These are phyloP conservation scores for Apiospora hydei DNA, from an alignment of 2,329 filamentous ascomycete species.

Conservation along the genomic window DNA sequence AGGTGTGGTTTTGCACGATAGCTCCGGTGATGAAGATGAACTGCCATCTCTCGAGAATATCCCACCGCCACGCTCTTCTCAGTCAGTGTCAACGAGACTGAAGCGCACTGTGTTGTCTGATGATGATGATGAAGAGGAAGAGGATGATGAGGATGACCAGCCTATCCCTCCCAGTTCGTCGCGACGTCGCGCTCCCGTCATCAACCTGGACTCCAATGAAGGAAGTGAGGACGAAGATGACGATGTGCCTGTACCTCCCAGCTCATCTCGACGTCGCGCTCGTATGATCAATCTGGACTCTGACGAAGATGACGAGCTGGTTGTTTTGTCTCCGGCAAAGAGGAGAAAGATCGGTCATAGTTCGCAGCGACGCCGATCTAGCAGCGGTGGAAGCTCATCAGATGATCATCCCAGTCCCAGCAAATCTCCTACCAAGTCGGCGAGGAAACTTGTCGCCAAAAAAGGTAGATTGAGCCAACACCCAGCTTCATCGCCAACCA, in stretches of 20 bases:
- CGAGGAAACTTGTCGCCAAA: slow-evolving; percentile 23
- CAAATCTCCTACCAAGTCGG: slow-evolving; percentile 16
- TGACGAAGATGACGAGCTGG: slow-evolving; percentile 33
- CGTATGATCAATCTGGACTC: slow-evolving; percentile 34
- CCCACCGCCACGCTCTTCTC: slow-evolving; percentile 35
- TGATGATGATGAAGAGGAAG: slow-evolving; percentile 35
- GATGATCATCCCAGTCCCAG: slow-evolving; percentile 20
- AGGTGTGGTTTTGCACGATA: slow-evolving; percentile 31
- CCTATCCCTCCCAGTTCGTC: slow-evolving; percentile 27
- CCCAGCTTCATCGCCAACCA: slow-evolving; percentile 32
- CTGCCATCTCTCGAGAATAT: slow-evolving; percentile 30
- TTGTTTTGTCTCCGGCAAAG: slow-evolving; percentile 39
- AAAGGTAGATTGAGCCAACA: slow-evolving; percentile 18
- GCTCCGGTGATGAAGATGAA: slow-evolving; percentile 33
- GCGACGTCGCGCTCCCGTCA: slow-evolving; percentile 29
- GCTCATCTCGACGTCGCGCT: slow-evolving; percentile 28
- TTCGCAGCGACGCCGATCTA: slow-evolving; percentile 25
- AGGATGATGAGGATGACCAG: slow-evolving; percentile 29
- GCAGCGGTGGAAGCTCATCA: slow-evolving; percentile 25
- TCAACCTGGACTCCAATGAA: slow-evolving; percentile 36
- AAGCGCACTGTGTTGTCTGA: slow-evolving; percentile 35
- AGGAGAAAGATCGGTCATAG: slow-evolving; percentile 35
- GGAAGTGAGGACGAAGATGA: slow-evolving; percentile 34
- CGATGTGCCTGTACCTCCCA: slow-evolving; percentile 30
- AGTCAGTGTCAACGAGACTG: slow-evolving; percentile 41